These are phyloP conservation scores for Wilhelminamyces savonicus DNA, from an alignment of 805 yeast species.

Conservation along the genomic window DNA sequence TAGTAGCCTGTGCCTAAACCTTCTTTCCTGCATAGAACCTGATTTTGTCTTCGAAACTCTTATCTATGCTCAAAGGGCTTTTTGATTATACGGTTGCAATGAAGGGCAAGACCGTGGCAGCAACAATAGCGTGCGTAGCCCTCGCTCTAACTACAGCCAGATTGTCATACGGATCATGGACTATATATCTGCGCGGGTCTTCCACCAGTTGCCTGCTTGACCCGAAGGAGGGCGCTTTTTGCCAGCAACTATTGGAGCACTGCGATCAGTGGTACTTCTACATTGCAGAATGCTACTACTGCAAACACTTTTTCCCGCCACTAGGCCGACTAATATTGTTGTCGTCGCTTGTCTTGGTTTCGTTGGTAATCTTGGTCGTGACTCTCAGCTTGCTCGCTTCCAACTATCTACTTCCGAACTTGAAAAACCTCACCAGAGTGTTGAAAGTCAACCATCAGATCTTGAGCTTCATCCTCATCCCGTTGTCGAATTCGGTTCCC, in stretches of 20 bases:
- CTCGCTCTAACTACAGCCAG: no score
- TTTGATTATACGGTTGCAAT: no score
- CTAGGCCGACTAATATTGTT: conserved; percentile 1
- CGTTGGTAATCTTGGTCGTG: conserved; percentile 4
- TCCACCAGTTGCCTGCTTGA: no score
- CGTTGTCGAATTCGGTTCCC: conserved; percentile 31
- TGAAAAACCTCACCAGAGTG: conserved; percentile 18
- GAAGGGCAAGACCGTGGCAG: no score
- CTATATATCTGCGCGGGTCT: no score
- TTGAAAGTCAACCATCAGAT: conserved; percentile 21
- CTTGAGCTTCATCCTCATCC: conserved; percentile 27
- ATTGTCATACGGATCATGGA: no score
- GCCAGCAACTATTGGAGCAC: conserved; percentile 9
- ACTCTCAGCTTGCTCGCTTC: conserved; percentile 29
- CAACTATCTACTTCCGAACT: conserved; percentile 24
- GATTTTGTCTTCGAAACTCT: no score
- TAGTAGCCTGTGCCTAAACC: no score
- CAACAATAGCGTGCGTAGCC: no score
- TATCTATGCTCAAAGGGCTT: no score
- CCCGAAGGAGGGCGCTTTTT: conserved; percentile 5
- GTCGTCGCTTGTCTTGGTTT: conserved; percentile 4
- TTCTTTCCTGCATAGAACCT: no score
- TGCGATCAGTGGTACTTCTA: conserved; percentile 20
- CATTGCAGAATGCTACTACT: conserved; percentile 23
- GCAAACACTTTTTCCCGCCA: conserved; percentile 12